A percentile compares a stretch with the other conserved stretches of the same genome.
phyloP scores from a whole-genome alignment of 2,329 filamentous ascomycete species.

The Grosmannia clavigera region DNA sequence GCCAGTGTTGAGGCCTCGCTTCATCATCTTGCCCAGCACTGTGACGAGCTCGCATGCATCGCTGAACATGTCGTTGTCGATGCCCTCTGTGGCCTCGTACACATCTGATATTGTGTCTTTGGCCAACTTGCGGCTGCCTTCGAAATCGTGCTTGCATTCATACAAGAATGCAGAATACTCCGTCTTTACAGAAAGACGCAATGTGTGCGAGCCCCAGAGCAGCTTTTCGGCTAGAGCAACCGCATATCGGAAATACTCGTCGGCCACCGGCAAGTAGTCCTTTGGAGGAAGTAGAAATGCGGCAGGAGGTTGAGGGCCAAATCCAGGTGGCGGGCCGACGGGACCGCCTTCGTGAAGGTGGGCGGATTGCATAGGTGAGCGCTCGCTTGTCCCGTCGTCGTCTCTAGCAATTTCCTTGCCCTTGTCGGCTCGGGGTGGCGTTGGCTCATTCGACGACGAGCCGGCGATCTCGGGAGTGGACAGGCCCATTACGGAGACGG shows the following conservation, averaged over 20 bases:
- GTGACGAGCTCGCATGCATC: constrained; percentile 84
- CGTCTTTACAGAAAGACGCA: constrained; percentile 79
- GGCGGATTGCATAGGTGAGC: constrained; percentile 33
- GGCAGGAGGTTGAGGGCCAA: constrained; percentile 38
- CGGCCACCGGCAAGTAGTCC: constrained; percentile 75
- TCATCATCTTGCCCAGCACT: constrained; percentile 74
- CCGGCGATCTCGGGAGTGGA: constrained; percentile 33
- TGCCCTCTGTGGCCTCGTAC: constrained; percentile 79
- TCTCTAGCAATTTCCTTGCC: constrained; percentile 36
- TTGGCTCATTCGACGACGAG: constrained; percentile 17
- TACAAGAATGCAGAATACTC: constrained; percentile 90
- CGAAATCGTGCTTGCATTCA: constrained; percentile 77
- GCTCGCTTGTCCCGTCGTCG: constrained; percentile 21
- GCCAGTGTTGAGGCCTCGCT: constrained; percentile 6
- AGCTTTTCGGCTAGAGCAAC: constrained; percentile 59
- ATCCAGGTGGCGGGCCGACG: constrained; percentile 44
- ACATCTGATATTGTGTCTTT: constrained; percentile 79
- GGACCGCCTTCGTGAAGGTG: constrained; percentile 45
- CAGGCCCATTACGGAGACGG: constrained; percentile 51
- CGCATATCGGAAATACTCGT: constrained; percentile 69
- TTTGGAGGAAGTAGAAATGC: constrained; percentile 69
- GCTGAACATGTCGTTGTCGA: constrained; percentile 91
- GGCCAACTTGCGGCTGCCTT: constrained; percentile 64
- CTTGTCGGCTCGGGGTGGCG: constrained; percentile 28
- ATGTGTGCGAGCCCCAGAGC: constrained; percentile 77